Base-by-base conservation (phyloP, 2,329 filamentous ascomycete species). In the Orbilia ellipsospora region DNA sequence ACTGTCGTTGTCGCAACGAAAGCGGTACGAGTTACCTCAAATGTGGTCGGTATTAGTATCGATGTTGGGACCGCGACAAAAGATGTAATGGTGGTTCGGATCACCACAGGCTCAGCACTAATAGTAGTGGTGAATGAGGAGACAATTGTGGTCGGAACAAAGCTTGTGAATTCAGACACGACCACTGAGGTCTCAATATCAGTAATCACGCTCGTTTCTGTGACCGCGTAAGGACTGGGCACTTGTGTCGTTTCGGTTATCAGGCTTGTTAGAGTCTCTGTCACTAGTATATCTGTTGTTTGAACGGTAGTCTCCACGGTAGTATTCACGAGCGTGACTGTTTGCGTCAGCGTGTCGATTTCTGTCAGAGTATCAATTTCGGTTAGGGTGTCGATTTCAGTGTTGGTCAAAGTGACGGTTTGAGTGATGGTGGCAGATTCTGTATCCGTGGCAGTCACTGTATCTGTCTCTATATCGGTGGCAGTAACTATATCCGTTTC, bases 71-170 rank as follows among this genome's bases (percentile, higher is more conserved):
- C 64, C 23, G 72, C 62, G 6, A 75, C 45, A 16, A 56, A 54
- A 6, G 54, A 69, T 20, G 54, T 69, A 4, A 64, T 36, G 16
- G 72, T 75, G 1, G 72, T 75, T 8, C 64, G 69, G 6, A 68
- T 54, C 10, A 63, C 18, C 18, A 69, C 18, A 23, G 52, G 55
- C 16, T 54, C 51, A 4, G 64, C 59, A 36, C 61, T 63, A 5
- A 75, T 31, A 7, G 64, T 69, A 12, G 72, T 75, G 0, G 72
- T 75, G 40, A 60, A 75, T 4, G 72, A 69, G n/a, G 72, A 75
- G 10, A 68, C 44, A 56, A 74, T 74, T 20, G 70, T 74, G 4
- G 70, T 74, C 42, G 70, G 70, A 7, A 74, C 51, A 36, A 40
- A 54, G 15, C 63, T 63, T 42, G 70, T 74, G 57, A 63, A 68